phyloP scores from a whole-genome alignment of 495 filamentous ascomycete species.

The Bacidia gigantensis region DNA sequence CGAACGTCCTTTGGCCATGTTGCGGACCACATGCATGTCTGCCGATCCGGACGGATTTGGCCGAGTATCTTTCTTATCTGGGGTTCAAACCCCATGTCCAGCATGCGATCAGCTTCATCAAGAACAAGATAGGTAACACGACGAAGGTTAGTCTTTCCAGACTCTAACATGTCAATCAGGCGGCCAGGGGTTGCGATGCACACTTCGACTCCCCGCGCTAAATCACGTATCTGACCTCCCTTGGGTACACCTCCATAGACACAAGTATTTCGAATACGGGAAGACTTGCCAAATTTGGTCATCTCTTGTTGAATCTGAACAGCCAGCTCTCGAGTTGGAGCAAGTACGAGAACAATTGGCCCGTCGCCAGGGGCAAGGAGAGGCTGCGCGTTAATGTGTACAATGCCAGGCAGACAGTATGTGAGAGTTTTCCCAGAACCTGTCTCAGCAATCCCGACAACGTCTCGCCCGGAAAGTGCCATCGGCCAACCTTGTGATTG shows the following conservation, averaged over 20 bases:
- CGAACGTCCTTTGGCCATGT: conserved; percentile 99
- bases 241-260: conserved; percentile 98
- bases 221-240: conserved; percentile 88
- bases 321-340: conserved; percentile 91
- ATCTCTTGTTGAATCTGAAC: conserved; percentile 96
- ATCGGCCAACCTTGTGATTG: conserved; percentile 99
- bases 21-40: conserved; percentile 99
- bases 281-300: conserved; percentile 94
- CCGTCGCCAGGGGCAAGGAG: conserved; percentile 94
- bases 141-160: conserved; percentile 92
- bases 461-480: conserved; percentile 94
- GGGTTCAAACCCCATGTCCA: conserved; percentile 85
- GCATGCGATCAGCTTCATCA: conserved; percentile 80
- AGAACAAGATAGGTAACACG: conserved; percentile 92
- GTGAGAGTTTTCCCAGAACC: conserved; percentile 98
- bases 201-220: conserved; percentile 74
- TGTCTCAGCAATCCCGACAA: conserved; percentile 98
- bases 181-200: conserved; percentile 95
- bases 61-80: conserved; percentile 89
- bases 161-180: conserved; percentile 96
- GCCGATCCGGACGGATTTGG: conserved; percentile 95
- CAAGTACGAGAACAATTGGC: conserved; percentile 88
- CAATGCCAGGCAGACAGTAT: conserved; percentile 96
- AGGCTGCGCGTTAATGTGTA: conserved; percentile 98
- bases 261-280: conserved; percentile 95